phyloP scores from a whole-genome alignment of 129 eudicot genomes.

The Artemisia tridentata region DNA sequence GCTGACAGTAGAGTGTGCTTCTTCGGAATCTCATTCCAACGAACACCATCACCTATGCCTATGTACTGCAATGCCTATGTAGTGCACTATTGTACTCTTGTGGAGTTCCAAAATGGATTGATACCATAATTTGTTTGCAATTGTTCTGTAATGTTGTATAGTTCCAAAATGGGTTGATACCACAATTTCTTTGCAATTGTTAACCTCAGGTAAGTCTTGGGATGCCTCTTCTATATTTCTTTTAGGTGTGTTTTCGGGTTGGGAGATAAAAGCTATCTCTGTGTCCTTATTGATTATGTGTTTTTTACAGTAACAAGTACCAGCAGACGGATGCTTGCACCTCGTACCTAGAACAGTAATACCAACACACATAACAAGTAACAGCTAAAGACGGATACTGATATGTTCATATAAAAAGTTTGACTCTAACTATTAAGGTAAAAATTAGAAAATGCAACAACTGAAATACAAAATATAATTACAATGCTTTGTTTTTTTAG shows the following conservation, averaged over 20 bases:
- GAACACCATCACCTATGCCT: constrained; percentile 53
- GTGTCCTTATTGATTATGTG: constrained; percentile 56
- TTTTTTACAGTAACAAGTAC: constrained; percentile 82
- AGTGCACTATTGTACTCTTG: constrained; percentile 32
- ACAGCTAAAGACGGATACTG: too few relatives aligned
- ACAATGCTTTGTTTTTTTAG: too few relatives aligned
- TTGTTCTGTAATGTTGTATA: too few relatives aligned
- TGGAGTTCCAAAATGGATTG: constrained; percentile 33
- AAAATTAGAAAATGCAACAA: too few relatives aligned
- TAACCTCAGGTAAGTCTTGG: constrained; percentile 17
- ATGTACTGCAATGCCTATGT: constrained; percentile 39
- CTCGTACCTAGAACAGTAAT: constrained; percentile 87
- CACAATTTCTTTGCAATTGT: constrained; percentile 48
- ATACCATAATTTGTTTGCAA: constrained; percentile 42
- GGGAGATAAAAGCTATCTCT: constrained; percentile 21
- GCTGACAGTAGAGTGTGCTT: constrained; percentile 78
- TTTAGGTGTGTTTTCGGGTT: constrained; percentile 51
- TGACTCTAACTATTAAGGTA: too few relatives aligned
- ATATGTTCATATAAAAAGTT: too few relatives aligned
- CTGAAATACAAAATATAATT: too few relatives aligned
- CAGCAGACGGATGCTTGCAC: constrained; percentile 84
- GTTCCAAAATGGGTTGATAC: too few relatives aligned
- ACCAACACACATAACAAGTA: constrained; percentile 91
- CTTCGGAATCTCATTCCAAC: constrained; percentile 64
- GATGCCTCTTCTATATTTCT: constrained; percentile 50